A percentile compares a stretch with the other conserved stretches of the same genome.
phyloP scores from a whole-genome alignment of 2,329 filamentous ascomycete genomes.

The Talaromyces verruculosus region DNA sequence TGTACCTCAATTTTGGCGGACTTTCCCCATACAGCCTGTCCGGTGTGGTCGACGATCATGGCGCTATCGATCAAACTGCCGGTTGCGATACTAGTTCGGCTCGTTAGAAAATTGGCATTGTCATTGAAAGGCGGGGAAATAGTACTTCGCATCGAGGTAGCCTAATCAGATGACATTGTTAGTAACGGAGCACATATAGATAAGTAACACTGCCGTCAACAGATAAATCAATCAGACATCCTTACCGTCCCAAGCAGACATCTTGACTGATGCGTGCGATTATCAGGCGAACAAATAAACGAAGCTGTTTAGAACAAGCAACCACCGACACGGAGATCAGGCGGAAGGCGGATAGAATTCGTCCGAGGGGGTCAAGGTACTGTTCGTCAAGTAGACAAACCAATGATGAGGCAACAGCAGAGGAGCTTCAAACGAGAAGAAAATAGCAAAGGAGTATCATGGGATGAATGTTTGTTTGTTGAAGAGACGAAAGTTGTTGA shows the following conservation, averaged over 20 bases:
- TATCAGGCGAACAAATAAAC: constrained; percentile 12
- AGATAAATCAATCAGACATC: constrained; percentile 20
- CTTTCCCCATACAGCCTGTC: constrained; percentile 76
- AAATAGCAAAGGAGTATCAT: neutral
- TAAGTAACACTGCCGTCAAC: neutral
- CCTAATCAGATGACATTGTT: neutral
- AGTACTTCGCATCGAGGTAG: constrained; percentile 7
- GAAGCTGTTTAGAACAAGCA: constrained; percentile 3
- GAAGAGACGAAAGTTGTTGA: constrained; percentile 8
- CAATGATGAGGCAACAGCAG: neutral
- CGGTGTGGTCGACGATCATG: constrained; percentile 77
- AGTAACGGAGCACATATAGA: neutral
- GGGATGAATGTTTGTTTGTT: neutral
- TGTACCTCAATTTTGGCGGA: constrained; percentile 71
- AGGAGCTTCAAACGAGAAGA: neutral
- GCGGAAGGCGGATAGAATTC: constrained; percentile 3
- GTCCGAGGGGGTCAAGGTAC: neutral
- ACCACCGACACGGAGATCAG: constrained; percentile 7
- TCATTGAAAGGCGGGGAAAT: constrained; percentile 5
- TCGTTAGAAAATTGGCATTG: neutral
- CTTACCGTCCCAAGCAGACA: constrained; percentile 61
- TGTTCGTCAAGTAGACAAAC: neutral
- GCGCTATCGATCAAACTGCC: constrained; percentile 78
- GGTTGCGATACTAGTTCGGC: constrained; percentile 68
- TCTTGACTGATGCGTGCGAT: constrained; percentile 12